Conservation (phyloP, 1,284 basidiomycete genomes). For the Tilletia setariae region DNA sequence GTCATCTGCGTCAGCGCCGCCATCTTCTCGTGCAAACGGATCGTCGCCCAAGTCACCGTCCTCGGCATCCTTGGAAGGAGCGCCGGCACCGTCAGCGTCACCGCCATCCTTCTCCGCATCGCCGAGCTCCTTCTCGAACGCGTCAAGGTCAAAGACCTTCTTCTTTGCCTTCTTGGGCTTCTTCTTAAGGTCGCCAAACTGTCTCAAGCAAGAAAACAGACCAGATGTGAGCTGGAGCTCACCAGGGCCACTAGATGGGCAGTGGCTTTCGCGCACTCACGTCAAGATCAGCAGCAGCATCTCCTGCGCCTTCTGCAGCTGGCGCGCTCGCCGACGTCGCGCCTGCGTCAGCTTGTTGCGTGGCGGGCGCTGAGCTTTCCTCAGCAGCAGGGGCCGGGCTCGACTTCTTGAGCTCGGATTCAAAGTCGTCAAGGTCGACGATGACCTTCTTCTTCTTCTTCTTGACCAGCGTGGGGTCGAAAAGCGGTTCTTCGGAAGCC, state of each 20-base stretch:
- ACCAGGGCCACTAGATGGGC: background rate
- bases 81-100: slow-evolving; percentile 58
- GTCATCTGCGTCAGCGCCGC: slow-evolving; percentile 27
- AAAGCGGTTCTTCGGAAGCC: slow-evolving; percentile 66
- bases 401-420: slow-evolving; percentile 17
- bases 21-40: slow-evolving; percentile 38
- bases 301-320: slow-evolving; percentile 61
- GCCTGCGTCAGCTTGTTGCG: slow-evolving; percentile 38
- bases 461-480: slow-evolving; percentile 72
- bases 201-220: background rate
- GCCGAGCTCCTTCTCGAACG: slow-evolving; percentile 54
- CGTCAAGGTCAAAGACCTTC: slow-evolving; percentile 54
- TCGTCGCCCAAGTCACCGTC: slow-evolving; percentile 37
- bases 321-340: slow-evolving; percentile 13
- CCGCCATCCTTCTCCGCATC: slow-evolving; percentile 63
- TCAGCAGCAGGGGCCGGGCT: slow-evolving; percentile 32
- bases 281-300: slow-evolving; percentile 50
- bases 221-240: background rate
- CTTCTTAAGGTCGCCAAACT: slow-evolving; percentile 62
- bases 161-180: slow-evolving; percentile 56
- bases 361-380: slow-evolving; percentile 38
- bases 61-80: slow-evolving; percentile 63
- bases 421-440: slow-evolving; percentile 53
- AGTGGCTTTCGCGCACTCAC: slow-evolving; percentile 34
- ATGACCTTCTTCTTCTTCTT: slow-evolving; percentile 82